These are phyloP conservation scores for Ulmus americana DNA, from an alignment of 331 rosid species.

Conservation along the genomic window DNA sequence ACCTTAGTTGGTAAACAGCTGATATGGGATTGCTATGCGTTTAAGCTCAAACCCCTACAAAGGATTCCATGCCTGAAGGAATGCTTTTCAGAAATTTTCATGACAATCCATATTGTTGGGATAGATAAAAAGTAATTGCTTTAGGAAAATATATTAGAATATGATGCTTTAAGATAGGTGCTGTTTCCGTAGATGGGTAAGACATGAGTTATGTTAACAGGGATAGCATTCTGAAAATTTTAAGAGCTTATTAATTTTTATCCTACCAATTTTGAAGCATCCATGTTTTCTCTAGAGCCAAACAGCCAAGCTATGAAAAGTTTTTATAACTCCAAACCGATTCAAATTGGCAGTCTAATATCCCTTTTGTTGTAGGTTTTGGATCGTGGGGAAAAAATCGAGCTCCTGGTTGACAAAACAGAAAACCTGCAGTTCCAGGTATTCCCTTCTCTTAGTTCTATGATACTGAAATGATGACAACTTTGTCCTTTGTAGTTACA, in stretches of 20 bases:
- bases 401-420: slow-evolving; percentile 89
- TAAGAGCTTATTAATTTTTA: neutral
- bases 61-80: neutral
- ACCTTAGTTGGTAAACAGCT: too few species aligned
- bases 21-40: too few species aligned
- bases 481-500: slow-evolving; percentile 3
- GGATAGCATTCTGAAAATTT: neutral
- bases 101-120: neutral
- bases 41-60: too few species aligned
- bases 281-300: neutral
- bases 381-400: slow-evolving; percentile 98
- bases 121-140: neutral
- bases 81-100: neutral
- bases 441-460: slow-evolving; percentile 16
- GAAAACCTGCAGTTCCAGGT: slow-evolving; percentile 97
- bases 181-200: neutral
- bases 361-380: slow-evolving; percentile 51
- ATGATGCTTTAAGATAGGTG: neutral
- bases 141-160: neutral
- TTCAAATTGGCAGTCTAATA: neutral
- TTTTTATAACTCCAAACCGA: neutral
- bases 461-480: neutral
- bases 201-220: neutral
- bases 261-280: neutral
- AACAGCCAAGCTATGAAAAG: slow-evolving; percentile 2